Evolutionary conservation across 192 early-diverging fungal species (phyloP), one percentile per base, ranked within the genome.

Genomic region (Obelidium mucronatum): DNA sequence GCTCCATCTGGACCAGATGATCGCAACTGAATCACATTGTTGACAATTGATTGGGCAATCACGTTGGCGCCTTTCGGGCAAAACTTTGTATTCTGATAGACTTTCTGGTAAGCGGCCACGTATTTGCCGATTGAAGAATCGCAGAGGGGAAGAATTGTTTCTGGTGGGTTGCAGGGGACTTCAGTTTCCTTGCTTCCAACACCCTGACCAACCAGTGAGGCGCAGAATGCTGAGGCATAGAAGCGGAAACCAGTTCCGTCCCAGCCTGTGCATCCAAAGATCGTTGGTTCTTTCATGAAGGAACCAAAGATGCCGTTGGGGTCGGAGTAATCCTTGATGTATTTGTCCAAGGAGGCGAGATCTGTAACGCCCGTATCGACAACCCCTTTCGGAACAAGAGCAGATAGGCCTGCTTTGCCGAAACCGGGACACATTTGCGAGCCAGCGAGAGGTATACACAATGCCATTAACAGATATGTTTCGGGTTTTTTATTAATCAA

Each of bases 161-260:
- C 58, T 34, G 6, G 8, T 26, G 58, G 58, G 58, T 60, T 60
- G 58, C 58, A 60, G 13, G 58, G 63, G 5, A 35, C 17, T 40
- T 24, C 34, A 37, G 63, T 22, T 17, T 65, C 63, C 5, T 24
- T 65, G 63, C 15, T 65, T 26, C 63, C 59, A 30, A 60, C 33
- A 31, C 59, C 63, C 22, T n/a, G 22, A 8, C 63, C 30, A 24
- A 65, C 63, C 4, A 65, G 34, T 40, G 26, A 13, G 22, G 35
- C 24, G 39, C 63, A 65, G 19, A 65, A n/a, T 22, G 63, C 63
- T 33, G 63, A 35, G 22, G 34, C 24, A 13, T 65, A 36, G 37
- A 35, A 65, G 24, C 63, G 63, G 31, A 65, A 40, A 15, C 63
- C 63, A 15, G 44, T 48, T 6, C 44, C 44, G 44, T 65, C 24